Percentiles rank a stretch among this genome's conserved stretches.
These are phyloP conservation scores for Sabuloglossum arenarium DNA, from an alignment of 495 filamentous ascomycete species.

Conservation along the genomic window DNA sequence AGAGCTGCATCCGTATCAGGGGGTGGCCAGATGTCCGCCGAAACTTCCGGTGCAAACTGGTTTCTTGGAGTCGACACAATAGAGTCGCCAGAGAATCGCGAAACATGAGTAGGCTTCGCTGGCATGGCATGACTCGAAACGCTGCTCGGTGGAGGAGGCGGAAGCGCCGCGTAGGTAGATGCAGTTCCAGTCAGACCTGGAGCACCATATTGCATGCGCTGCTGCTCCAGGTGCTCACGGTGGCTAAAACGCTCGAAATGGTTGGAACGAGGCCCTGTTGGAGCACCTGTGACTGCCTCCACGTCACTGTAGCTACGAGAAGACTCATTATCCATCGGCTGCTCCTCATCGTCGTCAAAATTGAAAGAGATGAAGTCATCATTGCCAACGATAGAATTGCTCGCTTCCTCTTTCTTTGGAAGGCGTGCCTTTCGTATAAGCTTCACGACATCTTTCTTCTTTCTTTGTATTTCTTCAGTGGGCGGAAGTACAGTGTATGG, in stretches of 20 bases:
- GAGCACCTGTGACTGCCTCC: slow-evolving; percentile 11
- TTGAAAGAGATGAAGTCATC: slow-evolving; percentile 76
- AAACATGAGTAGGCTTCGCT: background rate
- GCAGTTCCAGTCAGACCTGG: slow-evolving; percentile 2
- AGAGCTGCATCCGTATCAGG: slow-evolving; percentile 13
- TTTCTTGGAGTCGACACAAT: background rate
- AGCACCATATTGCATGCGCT: background rate
- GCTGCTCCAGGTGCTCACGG: slow-evolving; percentile 7
- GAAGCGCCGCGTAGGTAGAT: slow-evolving; percentile 4
- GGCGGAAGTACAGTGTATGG: slow-evolving; percentile 72
- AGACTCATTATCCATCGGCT: slow-evolving; percentile 3
- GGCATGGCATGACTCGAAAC: background rate
- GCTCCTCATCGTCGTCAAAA: slow-evolving; percentile 28
- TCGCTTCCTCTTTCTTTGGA: slow-evolving; percentile 17
- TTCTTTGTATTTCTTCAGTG: slow-evolving; percentile 36
- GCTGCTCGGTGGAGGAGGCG: slow-evolving; percentile 7
- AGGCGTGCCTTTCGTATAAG: slow-evolving; percentile 70
- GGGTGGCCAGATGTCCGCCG: slow-evolving; percentile 3
- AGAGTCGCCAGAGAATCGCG: background rate
- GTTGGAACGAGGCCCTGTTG: slow-evolving; percentile 11
- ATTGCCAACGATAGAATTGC: slow-evolving; percentile 34
- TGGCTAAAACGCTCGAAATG: slow-evolving; percentile 9
- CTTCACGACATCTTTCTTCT: slow-evolving; percentile 66
- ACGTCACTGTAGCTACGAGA: background rate
- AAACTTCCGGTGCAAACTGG: background rate